These are phyloP conservation scores for Neurospora tetraspora DNA, from an alignment of 495 filamentous ascomycete genomes.

Conservation along the genomic window DNA sequence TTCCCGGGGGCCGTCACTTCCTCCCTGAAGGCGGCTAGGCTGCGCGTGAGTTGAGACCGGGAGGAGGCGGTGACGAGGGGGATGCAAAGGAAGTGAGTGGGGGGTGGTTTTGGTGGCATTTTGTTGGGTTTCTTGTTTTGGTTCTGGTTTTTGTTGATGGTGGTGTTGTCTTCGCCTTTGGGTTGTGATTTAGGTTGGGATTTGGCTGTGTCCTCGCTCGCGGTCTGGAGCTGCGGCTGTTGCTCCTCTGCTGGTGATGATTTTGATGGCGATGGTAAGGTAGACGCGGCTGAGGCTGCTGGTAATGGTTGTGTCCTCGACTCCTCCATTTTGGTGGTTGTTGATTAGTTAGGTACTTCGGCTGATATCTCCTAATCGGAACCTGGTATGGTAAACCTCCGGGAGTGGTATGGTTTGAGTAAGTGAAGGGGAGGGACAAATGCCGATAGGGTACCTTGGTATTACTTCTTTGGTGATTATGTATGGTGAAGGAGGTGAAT, in stretches of 20 bases:
- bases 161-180: neutral
- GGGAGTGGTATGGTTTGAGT: neutral
- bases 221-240: neutral
- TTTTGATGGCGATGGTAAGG: neutral
- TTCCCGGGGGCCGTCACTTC: constrained; percentile 32
- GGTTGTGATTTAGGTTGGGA: neutral
- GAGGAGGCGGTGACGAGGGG: constrained; percentile 59
- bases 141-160: neutral
- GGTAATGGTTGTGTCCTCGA: neutral
- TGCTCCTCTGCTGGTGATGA: neutral
- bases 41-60: constrained; percentile 50
- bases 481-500: neutral
- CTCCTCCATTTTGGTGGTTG: neutral
- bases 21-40: constrained; percentile 49
- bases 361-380: neutral
- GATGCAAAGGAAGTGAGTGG: constrained; percentile 87
- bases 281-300: neutral
- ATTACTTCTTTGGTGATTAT: neutral
- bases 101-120: constrained; percentile 14
- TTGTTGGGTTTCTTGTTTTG: constrained; percentile 4
- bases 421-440: neutral
- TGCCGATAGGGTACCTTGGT: neutral
- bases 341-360: neutral
- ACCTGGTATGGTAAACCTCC: neutral
- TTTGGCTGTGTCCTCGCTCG: neutral